Evolutionary conservation across 306 rosid species (phyloP).

Genomic region (Delonix regia): DNA sequence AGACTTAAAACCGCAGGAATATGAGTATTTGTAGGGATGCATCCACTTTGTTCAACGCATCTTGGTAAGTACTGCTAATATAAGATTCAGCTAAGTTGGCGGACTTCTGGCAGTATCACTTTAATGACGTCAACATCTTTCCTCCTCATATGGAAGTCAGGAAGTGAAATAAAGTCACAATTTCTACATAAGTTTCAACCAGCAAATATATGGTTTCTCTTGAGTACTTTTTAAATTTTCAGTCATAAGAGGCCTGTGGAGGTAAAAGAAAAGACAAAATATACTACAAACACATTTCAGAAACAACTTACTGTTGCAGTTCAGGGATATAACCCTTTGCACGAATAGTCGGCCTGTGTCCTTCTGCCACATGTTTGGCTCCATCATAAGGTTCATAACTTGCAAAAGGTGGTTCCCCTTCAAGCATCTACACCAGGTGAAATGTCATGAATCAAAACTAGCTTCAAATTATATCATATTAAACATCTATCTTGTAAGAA

Average conservation of each 20-base stretch:
- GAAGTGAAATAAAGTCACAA: not conserved
- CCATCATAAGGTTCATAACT: conserved; percentile 86
- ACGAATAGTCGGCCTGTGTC: conserved; percentile 76
- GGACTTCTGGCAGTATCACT: not conserved
- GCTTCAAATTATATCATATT: conserved; percentile 11
- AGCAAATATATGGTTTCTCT: not conserved
- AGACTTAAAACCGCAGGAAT: not conserved
- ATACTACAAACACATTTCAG: not conserved
- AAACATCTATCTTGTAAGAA: conserved; percentile 18
- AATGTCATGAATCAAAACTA: conserved; percentile 32
- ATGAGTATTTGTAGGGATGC: not conserved
- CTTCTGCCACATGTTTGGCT: conserved; percentile 84
- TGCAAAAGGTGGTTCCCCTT: conserved; percentile 87
- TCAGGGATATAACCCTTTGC: conserved; percentile 62
- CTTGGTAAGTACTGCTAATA: not conserved
- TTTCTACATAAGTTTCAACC: not conserved
- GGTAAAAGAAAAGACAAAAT: not conserved
- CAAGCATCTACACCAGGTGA: conserved; percentile 80
- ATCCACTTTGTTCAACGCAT: not conserved
- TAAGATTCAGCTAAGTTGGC: not conserved
- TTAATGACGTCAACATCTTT: not conserved
- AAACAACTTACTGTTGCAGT: conserved; percentile 70
- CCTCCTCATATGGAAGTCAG: not conserved
- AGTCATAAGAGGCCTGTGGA: not conserved
- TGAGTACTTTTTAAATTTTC: not conserved